Conservation (phyloP, 2,329 filamentous ascomycete genomes). For the Paecilomyces fulvus region DNA sequence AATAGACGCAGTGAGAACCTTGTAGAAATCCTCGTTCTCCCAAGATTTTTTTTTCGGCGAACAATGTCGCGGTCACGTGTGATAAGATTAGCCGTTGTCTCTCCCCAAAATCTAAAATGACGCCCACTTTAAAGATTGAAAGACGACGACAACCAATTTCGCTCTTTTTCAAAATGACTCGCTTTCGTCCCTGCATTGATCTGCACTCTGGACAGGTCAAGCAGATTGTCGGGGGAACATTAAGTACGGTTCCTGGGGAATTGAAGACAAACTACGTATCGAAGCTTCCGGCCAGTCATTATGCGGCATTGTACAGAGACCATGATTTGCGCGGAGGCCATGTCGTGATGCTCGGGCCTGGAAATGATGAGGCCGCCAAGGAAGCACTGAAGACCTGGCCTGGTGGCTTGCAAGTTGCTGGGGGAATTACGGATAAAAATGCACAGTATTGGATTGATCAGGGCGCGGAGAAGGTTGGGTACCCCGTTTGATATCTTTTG, state of each 20-base stretch:
- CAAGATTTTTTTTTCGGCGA: neutral
- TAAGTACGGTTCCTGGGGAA: constrained; percentile 56
- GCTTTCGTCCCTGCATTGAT: constrained; percentile 93
- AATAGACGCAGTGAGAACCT: neutral
- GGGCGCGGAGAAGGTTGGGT: constrained; percentile 77
- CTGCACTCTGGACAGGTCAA: constrained; percentile 96
- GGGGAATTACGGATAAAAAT: constrained; percentile 84
- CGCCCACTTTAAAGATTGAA: neutral
- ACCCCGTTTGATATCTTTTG: constrained; percentile 4
- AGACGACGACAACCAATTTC: constrained; percentile 3
- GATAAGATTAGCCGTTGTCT: constrained; percentile 24
- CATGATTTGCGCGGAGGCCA: constrained; percentile 70
- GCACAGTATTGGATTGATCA: constrained; percentile 76
- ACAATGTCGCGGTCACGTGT: constrained; percentile 23
- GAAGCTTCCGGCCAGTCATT: constrained; percentile 70
- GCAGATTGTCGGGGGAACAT: constrained; percentile 93
- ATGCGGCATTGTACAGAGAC: constrained; percentile 71
- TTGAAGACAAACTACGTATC: constrained; percentile 93
- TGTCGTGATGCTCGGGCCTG: constrained; percentile 91
- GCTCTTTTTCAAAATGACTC: constrained; percentile 60
- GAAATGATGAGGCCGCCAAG: constrained; percentile 70
- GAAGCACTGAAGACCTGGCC: constrained; percentile 75
- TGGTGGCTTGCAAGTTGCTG: constrained; percentile 74
- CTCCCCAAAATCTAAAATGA: neutral
- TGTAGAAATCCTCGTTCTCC: neutral